phyloP scores from a whole-genome alignment of 2,329 filamentous ascomycete species.

The Colletotrichum navitas region DNA sequence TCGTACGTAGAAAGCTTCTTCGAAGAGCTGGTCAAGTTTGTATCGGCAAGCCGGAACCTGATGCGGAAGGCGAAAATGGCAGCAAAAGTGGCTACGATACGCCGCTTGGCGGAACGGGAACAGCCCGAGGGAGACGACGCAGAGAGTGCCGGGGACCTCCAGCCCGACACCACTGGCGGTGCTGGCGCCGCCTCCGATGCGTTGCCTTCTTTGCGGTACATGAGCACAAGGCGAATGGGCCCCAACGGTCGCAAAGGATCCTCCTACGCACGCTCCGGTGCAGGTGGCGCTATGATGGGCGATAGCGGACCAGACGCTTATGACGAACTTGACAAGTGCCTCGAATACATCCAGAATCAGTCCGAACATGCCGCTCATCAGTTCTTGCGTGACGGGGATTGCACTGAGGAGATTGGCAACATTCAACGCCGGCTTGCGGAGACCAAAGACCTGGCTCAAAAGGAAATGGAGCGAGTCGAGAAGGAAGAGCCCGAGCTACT shows the following conservation, averaged over 20 bases:
- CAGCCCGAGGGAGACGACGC: conserved; percentile 64
- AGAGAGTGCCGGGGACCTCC: conserved; percentile 50
- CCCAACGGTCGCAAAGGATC: conserved; percentile 44
- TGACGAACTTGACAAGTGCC: conserved; percentile 80
- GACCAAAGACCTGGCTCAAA: conserved; percentile 71
- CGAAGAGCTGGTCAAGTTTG: conserved; percentile 83
- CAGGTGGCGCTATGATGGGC: conserved; percentile 35
- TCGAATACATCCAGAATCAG: conserved; percentile 84
- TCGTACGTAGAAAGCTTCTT: conserved; percentile 86
- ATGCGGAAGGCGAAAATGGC: conserved; percentile 92
- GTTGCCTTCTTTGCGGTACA: conserved; percentile 56
- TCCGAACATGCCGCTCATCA: conserved; percentile 92
- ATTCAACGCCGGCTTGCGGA: conserved; percentile 75
- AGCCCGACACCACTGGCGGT: conserved; percentile 19
- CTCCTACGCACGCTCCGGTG: conserved; percentile 34
- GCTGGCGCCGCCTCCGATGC: conserved; percentile 45
- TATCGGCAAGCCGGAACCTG: conserved; percentile 83
- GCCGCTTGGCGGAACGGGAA: conserved; percentile 70
- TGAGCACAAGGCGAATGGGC: conserved; percentile 52
- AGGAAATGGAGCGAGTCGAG: conserved; percentile 69
- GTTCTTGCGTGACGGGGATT: conserved; percentile 89
- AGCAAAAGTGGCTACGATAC: conserved; percentile 77
- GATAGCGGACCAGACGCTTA: conserved; percentile 63
- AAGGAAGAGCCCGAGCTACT: conserved; percentile 64
- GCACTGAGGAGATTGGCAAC: conserved; percentile 78